A percentile compares a stretch with the other conserved stretches of the same genome.
These are phyloP conservation scores for Calonectria naviculata DNA, from an alignment of 2,329 filamentous ascomycete species.

Conservation along the genomic window DNA sequence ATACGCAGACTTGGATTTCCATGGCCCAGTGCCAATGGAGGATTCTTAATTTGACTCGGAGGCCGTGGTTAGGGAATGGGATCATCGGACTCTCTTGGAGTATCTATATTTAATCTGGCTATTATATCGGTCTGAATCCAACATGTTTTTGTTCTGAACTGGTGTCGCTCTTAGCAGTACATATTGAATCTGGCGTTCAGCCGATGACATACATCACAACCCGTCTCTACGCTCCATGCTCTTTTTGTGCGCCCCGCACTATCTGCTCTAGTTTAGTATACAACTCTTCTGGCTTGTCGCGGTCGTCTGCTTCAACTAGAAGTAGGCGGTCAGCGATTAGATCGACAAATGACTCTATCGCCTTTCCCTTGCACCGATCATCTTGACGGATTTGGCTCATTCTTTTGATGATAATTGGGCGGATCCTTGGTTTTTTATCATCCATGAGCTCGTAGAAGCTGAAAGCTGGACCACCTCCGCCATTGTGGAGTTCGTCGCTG, in stretches of 20 bases:
- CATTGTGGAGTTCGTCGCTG: conserved; percentile 2
- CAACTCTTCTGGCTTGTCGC: neutral
- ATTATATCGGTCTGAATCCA: no score
- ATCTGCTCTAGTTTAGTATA: neutral
- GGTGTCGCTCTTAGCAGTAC: no score
- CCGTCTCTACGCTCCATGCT: no score
- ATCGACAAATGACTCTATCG: neutral
- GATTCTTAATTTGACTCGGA: no score
- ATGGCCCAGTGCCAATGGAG: no score
- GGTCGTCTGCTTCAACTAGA: neutral
- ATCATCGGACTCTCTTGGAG: no score
- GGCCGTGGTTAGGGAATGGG: no score
- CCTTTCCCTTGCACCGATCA: neutral
- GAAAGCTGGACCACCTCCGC: neutral
- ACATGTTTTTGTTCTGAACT: no score
- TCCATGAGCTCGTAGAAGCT: conserved; percentile 17
- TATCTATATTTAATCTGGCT: no score
- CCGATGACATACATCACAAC: no score
- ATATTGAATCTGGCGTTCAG: no score
- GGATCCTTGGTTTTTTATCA: neutral
- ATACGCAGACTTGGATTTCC: no score
- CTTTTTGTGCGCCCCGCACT: neutral
- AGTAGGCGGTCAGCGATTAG: neutral
- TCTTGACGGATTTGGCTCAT: neutral
- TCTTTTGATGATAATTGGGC: neutral